A percentile compares a stretch with the other conserved stretches of the same genome.
Evolutionary conservation across 352 stramenopile genomes (phyloP).

Genomic region (Phytophthora rubi): DNA sequence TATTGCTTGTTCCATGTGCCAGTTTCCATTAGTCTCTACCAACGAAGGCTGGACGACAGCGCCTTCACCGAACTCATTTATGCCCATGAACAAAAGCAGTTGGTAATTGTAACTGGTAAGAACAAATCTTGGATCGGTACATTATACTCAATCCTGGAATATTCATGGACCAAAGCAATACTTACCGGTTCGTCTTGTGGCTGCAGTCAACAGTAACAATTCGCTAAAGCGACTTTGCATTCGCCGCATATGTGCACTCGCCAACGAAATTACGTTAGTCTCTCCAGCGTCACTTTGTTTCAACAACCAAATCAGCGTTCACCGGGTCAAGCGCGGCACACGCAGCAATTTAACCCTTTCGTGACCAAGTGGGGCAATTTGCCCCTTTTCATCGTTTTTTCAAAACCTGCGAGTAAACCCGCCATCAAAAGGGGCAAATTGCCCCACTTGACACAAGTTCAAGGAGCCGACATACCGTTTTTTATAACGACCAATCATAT

Average conservation of each 20-base stretch:
- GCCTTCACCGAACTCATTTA: conserved; percentile 13
- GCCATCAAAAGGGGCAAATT: too few species aligned
- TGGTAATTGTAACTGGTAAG: conserved; percentile 31
- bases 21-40: conserved; percentile 11
- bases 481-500: too few species aligned
- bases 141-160: too few species aligned
- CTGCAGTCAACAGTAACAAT: conserved; percentile 18
- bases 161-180: too few species aligned
- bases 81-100: conserved; percentile 14
- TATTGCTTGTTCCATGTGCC: conserved; percentile 22
- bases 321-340: conserved; percentile 3
- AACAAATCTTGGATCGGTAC: too few species aligned
- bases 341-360: not conserved
- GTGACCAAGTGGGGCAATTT: too few species aligned
- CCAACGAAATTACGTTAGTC: conserved; percentile 15
- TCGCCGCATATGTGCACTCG: conserved; percentile 5
- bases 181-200: conserved; percentile 18
- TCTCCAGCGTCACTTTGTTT: conserved; percentile 1
- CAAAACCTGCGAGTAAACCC: too few species aligned
- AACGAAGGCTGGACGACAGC: conserved; percentile 17
- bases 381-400: too few species aligned
- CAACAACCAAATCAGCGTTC: not conserved
- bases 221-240: conserved; percentile 22
- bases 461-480: too few species aligned
- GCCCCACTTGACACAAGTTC: too few species aligned